Conservation (phyloP, 1,284 basidiomycete species). For the Moesziomyces sp. region DNA sequence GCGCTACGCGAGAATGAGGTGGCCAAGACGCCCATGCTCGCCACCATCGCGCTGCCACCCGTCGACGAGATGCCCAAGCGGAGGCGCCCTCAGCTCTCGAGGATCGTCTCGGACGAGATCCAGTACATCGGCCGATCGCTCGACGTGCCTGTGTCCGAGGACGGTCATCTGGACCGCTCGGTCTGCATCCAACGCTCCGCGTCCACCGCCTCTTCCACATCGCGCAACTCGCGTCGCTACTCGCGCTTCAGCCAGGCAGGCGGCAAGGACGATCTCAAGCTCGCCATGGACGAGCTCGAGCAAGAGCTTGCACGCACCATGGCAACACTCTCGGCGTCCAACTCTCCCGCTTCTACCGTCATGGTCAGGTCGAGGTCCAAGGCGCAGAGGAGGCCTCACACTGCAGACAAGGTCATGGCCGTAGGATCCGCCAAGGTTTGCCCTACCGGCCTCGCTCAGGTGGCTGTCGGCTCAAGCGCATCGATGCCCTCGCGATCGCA, state of each 20-base stretch:
- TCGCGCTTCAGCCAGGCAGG: slow-evolving; percentile 25
- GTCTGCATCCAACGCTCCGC: neutral
- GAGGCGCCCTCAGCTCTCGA: slow-evolving; percentile 13
- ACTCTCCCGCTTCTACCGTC: slow-evolving; percentile 15
- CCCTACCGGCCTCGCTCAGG: neutral
- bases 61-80: slow-evolving; percentile 14
- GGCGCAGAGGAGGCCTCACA: slow-evolving; percentile 23
- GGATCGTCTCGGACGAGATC: slow-evolving; percentile 25
- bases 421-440: slow-evolving; percentile 5
- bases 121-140: slow-evolving; percentile 38
- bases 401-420: slow-evolving; percentile 23
- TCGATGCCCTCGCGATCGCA: slow-evolving; percentile 4
- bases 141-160: slow-evolving; percentile 34
- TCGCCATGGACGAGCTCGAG: slow-evolving; percentile 41
- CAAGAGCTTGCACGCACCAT: slow-evolving; percentile 40
- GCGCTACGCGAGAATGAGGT: slow-evolving; percentile 23
- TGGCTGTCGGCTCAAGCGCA: slow-evolving; percentile 1
- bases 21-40: slow-evolving; percentile 16
- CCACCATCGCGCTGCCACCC: slow-evolving; percentile 7
- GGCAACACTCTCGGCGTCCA: slow-evolving; percentile 29
- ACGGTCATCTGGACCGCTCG: slow-evolving; percentile 16
- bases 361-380: slow-evolving; percentile 3
- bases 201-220: neutral
- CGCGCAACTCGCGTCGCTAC: slow-evolving; percentile 8
- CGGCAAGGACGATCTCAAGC: slow-evolving; percentile 38